phyloP scores from a whole-genome alignment of 2,329 filamentous ascomycete genomes.

The Penicillium sp. region DNA sequence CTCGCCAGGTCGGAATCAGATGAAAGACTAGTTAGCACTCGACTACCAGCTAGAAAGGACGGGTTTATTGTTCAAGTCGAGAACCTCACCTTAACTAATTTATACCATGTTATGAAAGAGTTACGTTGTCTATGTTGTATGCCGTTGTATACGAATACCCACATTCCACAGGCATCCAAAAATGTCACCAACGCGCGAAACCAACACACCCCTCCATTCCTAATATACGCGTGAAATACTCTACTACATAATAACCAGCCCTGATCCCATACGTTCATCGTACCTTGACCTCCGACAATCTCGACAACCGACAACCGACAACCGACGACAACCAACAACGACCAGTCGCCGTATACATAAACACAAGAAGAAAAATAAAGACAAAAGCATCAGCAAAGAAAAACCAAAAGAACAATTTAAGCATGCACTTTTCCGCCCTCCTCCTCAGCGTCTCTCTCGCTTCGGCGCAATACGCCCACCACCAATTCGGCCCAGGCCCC shows the following conservation, averaged over 20 bases:
- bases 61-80: neutral
- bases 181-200: neutral
- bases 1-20: neutral
- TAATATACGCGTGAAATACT: neutral
- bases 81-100: neutral
- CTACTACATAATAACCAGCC: neutral
- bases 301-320: neutral
- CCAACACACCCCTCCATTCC: neutral
- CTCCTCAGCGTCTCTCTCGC: conserved; percentile 15
- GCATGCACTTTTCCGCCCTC: conserved; percentile 15
- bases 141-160: neutral
- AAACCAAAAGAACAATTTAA: neutral
- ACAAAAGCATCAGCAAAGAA: neutral
- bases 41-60: neutral
- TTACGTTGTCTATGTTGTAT: neutral
- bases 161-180: conserved; percentile 1
- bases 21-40: neutral
- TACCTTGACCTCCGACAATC: neutral
- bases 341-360: neutral
- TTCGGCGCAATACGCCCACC: neutral
- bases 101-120: no score
- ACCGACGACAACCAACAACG: neutral
- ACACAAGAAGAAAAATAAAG: neutral
- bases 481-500: neutral
- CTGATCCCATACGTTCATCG: neutral